Evolutionary conservation across 495 filamentous ascomycete species (phyloP).

Genomic region (Polyplosphaeria fusca): DNA sequence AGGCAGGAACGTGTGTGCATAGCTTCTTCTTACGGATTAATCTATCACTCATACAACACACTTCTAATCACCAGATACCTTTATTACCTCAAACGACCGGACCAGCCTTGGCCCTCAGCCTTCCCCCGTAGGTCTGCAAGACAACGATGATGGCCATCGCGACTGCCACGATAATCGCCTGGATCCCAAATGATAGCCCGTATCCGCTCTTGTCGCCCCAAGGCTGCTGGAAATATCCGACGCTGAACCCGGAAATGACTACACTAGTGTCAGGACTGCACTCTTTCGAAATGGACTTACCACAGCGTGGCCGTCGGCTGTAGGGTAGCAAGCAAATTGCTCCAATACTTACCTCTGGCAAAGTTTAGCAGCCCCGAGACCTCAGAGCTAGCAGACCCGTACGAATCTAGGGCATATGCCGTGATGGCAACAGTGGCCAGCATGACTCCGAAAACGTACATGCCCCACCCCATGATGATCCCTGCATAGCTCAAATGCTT

Average conservation of each 20-base stretch:
- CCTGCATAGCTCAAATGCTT: slow-evolving; percentile 56
- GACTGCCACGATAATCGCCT: slow-evolving; percentile 46
- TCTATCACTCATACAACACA: neutral
- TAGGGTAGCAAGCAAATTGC: slow-evolving; percentile 35
- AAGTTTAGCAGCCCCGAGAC: slow-evolving; percentile 55
- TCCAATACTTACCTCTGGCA: slow-evolving; percentile 28
- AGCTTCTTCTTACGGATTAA: too few species aligned
- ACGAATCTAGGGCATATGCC: slow-evolving; percentile 59
- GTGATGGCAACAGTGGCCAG: slow-evolving; percentile 60
- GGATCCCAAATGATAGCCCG: slow-evolving; percentile 43
- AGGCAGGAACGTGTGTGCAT: too few species aligned
- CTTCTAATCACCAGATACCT: too few species aligned
- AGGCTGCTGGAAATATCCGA: slow-evolving; percentile 40
- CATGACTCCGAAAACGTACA: slow-evolving; percentile 61
- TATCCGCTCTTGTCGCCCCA: slow-evolving; percentile 46
- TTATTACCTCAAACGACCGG: slow-evolving; percentile 26
- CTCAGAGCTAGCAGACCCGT: slow-evolving; percentile 56
- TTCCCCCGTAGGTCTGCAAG: slow-evolving; percentile 49
- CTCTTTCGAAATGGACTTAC: neutral
- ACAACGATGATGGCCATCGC: slow-evolving; percentile 46
- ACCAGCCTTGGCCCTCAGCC: slow-evolving; percentile 38
- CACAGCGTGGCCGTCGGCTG: slow-evolving; percentile 11
- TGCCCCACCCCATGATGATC: slow-evolving; percentile 52
- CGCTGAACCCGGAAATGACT: slow-evolving; percentile 27
- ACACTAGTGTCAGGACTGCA: too few species aligned